Evolutionary conservation across 2,329 filamentous ascomycete species (phyloP).

Genomic region (Fusarium nelsonii): DNA sequence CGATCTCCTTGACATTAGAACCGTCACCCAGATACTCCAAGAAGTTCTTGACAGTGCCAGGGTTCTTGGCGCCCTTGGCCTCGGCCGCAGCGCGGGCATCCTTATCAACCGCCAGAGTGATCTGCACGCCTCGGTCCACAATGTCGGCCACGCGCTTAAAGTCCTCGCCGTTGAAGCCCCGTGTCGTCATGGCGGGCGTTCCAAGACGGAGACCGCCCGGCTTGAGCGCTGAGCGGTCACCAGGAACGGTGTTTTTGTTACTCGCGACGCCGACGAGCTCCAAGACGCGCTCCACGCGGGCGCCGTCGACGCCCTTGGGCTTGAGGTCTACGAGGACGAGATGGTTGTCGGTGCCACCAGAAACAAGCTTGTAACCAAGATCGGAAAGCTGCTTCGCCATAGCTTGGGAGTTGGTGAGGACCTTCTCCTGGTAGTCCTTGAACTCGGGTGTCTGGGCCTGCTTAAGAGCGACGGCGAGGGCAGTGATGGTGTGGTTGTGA

Average conservation of each 20-base stretch:
- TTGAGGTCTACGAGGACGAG: constrained; percentile 92
- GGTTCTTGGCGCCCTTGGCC: constrained; percentile 73
- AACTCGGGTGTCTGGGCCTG: constrained; percentile 90
- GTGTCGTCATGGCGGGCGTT: constrained; percentile 94
- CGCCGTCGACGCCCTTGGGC: constrained; percentile 85
- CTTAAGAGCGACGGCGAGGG: constrained; percentile 89
- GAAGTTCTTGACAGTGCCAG: constrained; percentile 73
- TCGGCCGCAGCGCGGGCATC: constrained; percentile 74
- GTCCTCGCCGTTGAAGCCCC: constrained; percentile 85
- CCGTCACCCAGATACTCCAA: constrained; percentile 75
- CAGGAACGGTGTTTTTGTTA: constrained; percentile 98
- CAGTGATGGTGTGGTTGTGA: constrained; percentile 98
- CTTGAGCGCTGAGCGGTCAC: constrained; percentile 89
- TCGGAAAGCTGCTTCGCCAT: constrained; percentile 75
- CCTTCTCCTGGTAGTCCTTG: constrained; percentile 87
- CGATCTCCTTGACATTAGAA: constrained; percentile 73
- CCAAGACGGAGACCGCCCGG: constrained; percentile 92
- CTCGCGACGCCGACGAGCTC: constrained; percentile 91
- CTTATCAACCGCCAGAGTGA: constrained; percentile 79
- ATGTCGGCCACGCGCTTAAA: constrained; percentile 86
- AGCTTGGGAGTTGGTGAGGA: constrained; percentile 88
- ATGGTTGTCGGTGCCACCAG: constrained; percentile 94
- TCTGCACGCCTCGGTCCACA: constrained; percentile 81
- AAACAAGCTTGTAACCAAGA: constrained; percentile 87
- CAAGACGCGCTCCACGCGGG: constrained; percentile 85